These are phyloP conservation scores for Helminthosporium solani DNA, from an alignment of 2,329 filamentous ascomycete genomes.

Conservation along the genomic window DNA sequence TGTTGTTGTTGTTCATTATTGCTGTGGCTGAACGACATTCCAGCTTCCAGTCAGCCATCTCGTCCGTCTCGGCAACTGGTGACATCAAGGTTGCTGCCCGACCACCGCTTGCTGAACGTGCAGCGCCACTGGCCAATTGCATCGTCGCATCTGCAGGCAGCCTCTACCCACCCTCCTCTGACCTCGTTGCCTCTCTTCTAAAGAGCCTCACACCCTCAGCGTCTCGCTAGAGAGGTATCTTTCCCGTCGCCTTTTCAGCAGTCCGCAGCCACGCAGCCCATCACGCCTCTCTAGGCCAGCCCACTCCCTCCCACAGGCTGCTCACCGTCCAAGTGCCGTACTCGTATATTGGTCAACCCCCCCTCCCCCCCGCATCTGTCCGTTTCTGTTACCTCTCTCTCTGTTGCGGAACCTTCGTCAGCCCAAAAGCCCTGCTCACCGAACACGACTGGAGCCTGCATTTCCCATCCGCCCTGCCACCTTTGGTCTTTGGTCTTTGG, in stretches of 20 bases:
- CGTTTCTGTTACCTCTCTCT: conserved; percentile 26
- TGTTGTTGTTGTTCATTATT: no score
- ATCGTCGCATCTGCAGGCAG: conserved; percentile 20
- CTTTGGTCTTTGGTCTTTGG: conserved; percentile 18
- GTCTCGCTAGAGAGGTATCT: conserved; percentile 16
- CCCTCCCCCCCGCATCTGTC: conserved; percentile 29
- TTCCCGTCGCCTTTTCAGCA: conserved; percentile 26
- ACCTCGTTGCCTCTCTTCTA: conserved; percentile 20
- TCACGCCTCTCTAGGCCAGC: conserved; percentile 25
- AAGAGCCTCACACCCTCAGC: conserved; percentile 31
- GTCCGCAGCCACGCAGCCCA: conserved; percentile 32
- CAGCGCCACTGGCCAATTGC: conserved; percentile 31
- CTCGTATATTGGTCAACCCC: conserved; percentile 36
- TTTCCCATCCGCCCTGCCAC: conserved; percentile 26
- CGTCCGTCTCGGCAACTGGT: conserved; percentile 17
- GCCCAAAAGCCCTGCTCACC: conserved; percentile 23
- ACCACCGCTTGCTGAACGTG: conserved; percentile 38
- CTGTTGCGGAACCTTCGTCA: conserved; percentile 29
- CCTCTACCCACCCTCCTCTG: conserved; percentile 16
- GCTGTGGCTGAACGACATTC: background rate
- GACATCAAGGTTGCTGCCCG: conserved; percentile 28
- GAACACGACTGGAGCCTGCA: conserved; percentile 26
- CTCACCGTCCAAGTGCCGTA: conserved; percentile 31
- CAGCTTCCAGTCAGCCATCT: background rate
- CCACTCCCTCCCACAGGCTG: conserved; percentile 27